A percentile compares a stretch with the other conserved stretches of the same genome.
These are phyloP conservation scores for Phytopythium sindhum DNA, from an alignment of 352 stramenopile species.

Conservation along the genomic window DNA sequence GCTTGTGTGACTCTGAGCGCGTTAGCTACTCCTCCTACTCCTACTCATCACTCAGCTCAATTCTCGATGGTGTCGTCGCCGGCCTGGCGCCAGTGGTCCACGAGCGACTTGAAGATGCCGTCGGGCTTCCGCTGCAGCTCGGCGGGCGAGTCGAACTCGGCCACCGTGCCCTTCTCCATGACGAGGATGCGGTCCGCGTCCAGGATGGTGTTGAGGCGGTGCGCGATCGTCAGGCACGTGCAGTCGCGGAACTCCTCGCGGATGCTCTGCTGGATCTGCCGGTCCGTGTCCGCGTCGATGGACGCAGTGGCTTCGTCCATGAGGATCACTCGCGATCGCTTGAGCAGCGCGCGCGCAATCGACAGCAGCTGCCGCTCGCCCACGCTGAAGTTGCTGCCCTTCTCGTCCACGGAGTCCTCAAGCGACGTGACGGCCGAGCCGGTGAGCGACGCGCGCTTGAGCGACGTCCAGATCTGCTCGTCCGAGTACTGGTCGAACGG, in stretches of 20 bases:
- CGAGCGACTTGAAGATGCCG: constrained; percentile 63
- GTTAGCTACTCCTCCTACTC: neutral
- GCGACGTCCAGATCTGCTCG: constrained; percentile 78
- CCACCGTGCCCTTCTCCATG: constrained; percentile 91
- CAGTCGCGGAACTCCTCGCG: constrained; percentile 90
- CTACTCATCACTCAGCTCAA: neutral
- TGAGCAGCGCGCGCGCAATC: constrained; percentile 91
- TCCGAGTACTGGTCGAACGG: constrained; percentile 85
- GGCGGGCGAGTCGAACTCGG: constrained; percentile 84
- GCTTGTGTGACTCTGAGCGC: neutral
- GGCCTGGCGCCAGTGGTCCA: constrained; percentile 62
- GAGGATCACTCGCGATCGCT: constrained; percentile 89
- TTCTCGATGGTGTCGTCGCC: constrained; percentile 17
- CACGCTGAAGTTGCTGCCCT: constrained; percentile 92
- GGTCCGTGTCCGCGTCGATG: constrained; percentile 84
- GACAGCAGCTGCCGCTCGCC: constrained; percentile 95
- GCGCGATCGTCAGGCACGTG: constrained; percentile 96
- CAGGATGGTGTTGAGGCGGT: constrained; percentile 97
- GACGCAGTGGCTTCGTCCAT: constrained; percentile 97
- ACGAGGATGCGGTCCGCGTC: constrained; percentile 97
- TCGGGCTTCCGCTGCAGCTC: constrained; percentile 74
- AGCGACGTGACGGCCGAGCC: constrained; percentile 28
- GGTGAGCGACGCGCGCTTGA: constrained; percentile 75
- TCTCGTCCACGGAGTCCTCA: constrained; percentile 65
- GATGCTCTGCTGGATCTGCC: constrained; percentile 87